Base-by-base conservation (phyloP, 73 alveolate species). In the Blepharisma stoltei region DNA sequence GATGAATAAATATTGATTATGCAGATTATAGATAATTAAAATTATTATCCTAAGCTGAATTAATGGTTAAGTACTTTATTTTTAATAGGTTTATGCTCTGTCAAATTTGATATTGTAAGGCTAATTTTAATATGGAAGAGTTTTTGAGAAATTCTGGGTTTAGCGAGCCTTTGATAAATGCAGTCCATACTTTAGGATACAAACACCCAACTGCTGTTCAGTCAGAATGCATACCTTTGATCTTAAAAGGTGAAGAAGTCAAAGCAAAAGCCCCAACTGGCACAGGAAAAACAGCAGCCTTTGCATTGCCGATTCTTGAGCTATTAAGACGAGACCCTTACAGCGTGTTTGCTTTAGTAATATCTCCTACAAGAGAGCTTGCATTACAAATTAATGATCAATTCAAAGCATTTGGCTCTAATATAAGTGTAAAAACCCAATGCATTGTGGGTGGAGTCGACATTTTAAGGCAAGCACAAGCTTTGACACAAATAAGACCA, bases 221-320 rank as follows among this genome's bases (percentile, higher is more conserved):
- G 71, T 45, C 71, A 71, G 80, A 82, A 41, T 81, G 90, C 54
- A 86, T 94, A 9, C 97, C 97, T 8, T 80, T 81, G 52, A 85
- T 86, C 23, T 80, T 94, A 44, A 76, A 82, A 78, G 92, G 89
- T 6, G 82, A 88, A 44, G 85, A 93, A 70, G 84, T 94, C 41
- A 83, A 87, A 25, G 97, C 95, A 38, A 78, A 89, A 73, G 96
- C 99, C 6, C 82, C 92, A 67, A 96, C 99, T 46, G 99, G 99
- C 14, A 87, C 97, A 54, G 99, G 99, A 46, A 96, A 96, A 84
- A 96, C 99, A 37, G 99, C 99, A 11, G 94, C 99, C 54, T 96
- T 96, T 83, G 95, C 98, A 20, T 76, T 95, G 9, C 99, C 99
- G 0, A 81, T 96, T 47, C 77, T 96, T 11, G 86, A 96, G 81